Conservation (phyloP, 208 protist genomes). For the Acanthamoeba culbertsoni region DNA sequence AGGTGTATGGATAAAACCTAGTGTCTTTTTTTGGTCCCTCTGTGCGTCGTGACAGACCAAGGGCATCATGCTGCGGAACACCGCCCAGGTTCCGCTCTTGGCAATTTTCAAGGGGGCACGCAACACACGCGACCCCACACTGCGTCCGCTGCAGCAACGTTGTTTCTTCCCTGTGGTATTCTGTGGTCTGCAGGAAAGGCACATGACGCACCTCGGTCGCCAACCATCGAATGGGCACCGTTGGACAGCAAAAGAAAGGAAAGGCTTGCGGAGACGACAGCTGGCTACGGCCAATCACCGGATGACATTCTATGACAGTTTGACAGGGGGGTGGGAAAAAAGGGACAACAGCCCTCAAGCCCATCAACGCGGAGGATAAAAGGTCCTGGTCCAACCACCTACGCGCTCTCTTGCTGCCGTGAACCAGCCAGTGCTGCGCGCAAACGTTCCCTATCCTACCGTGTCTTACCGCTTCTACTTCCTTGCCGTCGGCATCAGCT, state of each 20-base stretch:
- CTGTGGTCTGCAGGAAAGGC: too few species aligned
- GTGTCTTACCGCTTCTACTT: too few species aligned
- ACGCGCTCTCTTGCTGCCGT: neutral
- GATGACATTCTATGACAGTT: neutral
- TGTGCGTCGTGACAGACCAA: too few species aligned
- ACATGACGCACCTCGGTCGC: neutral
- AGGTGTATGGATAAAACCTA: too few species aligned
- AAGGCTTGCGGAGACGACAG: neutral
- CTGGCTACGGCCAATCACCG: neutral
- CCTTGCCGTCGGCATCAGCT: too few species aligned
- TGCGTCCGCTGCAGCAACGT: neutral
- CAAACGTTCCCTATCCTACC: too few species aligned
- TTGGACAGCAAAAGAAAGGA: neutral
- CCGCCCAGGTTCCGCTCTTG: too few species aligned
- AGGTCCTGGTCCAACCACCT: neutral
- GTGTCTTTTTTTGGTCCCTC: too few species aligned
- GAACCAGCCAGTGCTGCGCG: too few species aligned
- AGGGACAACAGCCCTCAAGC: neutral
- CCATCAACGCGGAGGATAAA: slow-evolving; percentile 2
- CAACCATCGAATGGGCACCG: neutral
- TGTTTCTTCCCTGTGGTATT: too few species aligned
- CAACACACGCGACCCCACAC: neutral
- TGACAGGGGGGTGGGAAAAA: neutral
- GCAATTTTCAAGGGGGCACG: too few species aligned
- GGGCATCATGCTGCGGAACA: too few species aligned